Conservation (phyloP, 2,329 filamentous ascomycete genomes). For the Fusarium hostae region DNA sequence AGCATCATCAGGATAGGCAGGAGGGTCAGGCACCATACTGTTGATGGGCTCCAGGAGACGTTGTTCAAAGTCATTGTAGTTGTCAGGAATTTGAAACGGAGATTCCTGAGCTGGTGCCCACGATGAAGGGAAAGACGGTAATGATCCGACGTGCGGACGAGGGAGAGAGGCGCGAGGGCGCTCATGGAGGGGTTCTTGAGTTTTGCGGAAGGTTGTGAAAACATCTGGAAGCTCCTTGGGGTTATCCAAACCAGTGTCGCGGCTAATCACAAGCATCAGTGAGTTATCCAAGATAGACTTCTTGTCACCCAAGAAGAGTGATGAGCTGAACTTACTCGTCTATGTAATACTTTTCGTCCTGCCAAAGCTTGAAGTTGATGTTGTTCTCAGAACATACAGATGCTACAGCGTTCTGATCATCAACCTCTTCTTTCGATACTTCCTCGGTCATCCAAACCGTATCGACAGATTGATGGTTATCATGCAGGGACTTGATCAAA, state of each 20-base stretch:
- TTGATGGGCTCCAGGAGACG: constrained; percentile 69
- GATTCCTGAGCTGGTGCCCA: constrained; percentile 66
- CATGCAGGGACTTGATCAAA: constrained; percentile 63
- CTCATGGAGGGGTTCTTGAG: constrained; percentile 74
- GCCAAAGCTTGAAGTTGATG: constrained; percentile 72
- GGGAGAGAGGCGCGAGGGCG: constrained; percentile 69
- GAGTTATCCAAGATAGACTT: background rate
- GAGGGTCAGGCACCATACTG: constrained; percentile 61
- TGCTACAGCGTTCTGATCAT: constrained; percentile 69
- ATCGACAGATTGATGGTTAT: constrained; percentile 59
- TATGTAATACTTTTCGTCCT: constrained; percentile 81
- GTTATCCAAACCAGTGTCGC: constrained; percentile 69
- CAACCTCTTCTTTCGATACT: constrained; percentile 74
- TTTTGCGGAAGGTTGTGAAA: constrained; percentile 80
- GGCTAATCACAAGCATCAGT: constrained; percentile 57
- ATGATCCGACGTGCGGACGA: constrained; percentile 57
- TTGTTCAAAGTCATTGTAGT: constrained; percentile 62
- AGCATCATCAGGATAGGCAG: constrained; percentile 62
- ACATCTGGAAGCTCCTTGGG: constrained; percentile 75
- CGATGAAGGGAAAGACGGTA: constrained; percentile 64
- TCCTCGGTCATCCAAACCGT: constrained; percentile 81
- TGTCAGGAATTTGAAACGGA: constrained; percentile 72
- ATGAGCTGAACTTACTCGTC: constrained; percentile 72
- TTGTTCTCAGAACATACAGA: constrained; percentile 62
- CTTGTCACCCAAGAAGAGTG: too few species aligned